Percentiles rank a stretch among this genome's conserved stretches.
phyloP scores from a whole-genome alignment of 805 yeast species.

The Danielia oregonensis region DNA sequence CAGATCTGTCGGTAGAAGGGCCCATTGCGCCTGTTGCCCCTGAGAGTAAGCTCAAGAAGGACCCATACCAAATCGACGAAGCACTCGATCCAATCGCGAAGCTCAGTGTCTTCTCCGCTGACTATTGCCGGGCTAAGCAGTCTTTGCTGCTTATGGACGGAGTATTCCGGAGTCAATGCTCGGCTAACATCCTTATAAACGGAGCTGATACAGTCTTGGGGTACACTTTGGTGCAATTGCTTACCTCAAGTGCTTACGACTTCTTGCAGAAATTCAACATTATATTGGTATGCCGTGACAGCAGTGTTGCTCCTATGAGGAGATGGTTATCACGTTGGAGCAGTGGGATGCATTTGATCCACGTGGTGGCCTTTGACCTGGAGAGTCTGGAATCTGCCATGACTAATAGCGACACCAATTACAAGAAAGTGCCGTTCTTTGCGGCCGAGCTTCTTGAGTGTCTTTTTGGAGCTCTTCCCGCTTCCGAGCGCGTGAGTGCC shows the following conservation, averaged over 20 bases:
- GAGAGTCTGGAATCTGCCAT: constrained; percentile 31
- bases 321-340: constrained; percentile 17
- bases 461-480: constrained; percentile 22
- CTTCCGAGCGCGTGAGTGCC: constrained; percentile 16
- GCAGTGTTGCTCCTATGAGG: constrained; percentile 16
- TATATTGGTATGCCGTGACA: constrained; percentile 28
- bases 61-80: constrained; percentile 4
- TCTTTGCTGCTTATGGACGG: constrained; percentile 25
- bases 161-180: constrained; percentile 8
- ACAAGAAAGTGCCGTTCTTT: constrained; percentile 36
- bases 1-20: background rate
- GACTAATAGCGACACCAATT: constrained; percentile 32
- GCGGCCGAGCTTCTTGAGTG: constrained; percentile 36
- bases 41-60: background rate
- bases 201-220: constrained; percentile 43
- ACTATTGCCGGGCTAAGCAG: constrained; percentile 37
- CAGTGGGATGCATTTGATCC: constrained; percentile 19
- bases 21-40: background rate
- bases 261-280: constrained; percentile 23
- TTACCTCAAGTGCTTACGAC: constrained; percentile 26
- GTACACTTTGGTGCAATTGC: constrained; percentile 29
- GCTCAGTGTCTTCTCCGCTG: constrained; percentile 28
- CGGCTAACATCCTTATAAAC: constrained; percentile 34
- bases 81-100: constrained; percentile 31
- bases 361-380: constrained; percentile 31